phyloP scores from a whole-genome alignment of 768 basidiomycete genomes.

The Tephrocybe sp. region DNA sequence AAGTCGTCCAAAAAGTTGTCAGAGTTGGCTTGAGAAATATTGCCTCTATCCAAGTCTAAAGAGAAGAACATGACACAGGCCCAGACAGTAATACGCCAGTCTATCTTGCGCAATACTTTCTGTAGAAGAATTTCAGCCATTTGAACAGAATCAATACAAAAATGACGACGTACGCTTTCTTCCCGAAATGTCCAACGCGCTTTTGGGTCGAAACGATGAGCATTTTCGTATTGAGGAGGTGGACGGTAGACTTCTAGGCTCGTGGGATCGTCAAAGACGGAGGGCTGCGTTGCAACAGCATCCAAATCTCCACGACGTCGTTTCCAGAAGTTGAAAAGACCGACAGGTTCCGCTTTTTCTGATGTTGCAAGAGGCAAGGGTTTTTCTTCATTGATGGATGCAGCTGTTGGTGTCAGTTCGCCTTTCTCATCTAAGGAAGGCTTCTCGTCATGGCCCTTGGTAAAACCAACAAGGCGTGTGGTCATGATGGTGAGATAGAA shows the following conservation, averaged over 20 bases:
- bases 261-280: conserved; percentile 60
- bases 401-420: neutral
- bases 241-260: conserved; percentile 53
- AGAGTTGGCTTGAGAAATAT: conserved; percentile 66
- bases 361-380: neutral
- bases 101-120: conserved; percentile 59
- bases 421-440: conserved; percentile 21
- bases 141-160: neutral
- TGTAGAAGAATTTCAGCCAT: conserved; percentile 18
- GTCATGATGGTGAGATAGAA: conserved; percentile 15
- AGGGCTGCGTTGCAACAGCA: conserved; percentile 57
- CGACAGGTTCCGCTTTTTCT: conserved; percentile 19
- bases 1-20: conserved; percentile 70
- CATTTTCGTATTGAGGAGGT: conserved; percentile 55
- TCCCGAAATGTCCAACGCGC: conserved; percentile 76
- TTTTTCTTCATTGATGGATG: neutral
- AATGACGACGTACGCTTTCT: conserved; percentile 45
- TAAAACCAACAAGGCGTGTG: conserved; percentile 12
- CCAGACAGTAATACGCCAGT: conserved; percentile 60
- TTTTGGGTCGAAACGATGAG: conserved; percentile 61
- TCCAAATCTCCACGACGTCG: conserved; percentile 39
- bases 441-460: conserved; percentile 15
- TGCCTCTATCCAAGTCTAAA: conserved; percentile 58
- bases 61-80: conserved; percentile 65
- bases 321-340: conserved; percentile 32